A percentile compares a stretch with the other conserved stretches of the same genome.
phyloP scores from a whole-genome alignment of 208 protist genomes.

The Acanthamoeba polyphaga region DNA sequence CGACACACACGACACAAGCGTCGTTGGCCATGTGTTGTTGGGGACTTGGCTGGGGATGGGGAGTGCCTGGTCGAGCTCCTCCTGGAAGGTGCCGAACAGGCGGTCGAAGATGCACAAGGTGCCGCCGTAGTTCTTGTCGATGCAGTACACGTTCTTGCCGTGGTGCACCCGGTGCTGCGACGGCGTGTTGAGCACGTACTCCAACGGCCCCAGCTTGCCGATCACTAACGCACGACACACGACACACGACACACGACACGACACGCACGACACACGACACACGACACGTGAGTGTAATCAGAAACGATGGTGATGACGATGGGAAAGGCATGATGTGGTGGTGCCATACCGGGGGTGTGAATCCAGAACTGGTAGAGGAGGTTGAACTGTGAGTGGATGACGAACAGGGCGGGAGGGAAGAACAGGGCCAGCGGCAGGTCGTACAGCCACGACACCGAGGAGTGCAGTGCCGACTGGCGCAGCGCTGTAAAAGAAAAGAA shows the following conservation, averaged over 20 bases:
- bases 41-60: too few relatives aligned
- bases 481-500: constrained; percentile 37
- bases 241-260: too few relatives aligned
- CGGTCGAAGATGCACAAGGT: constrained; percentile 86
- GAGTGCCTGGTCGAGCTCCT: constrained; percentile 76
- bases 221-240: neutral
- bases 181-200: constrained; percentile 86
- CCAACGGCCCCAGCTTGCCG: constrained; percentile 81
- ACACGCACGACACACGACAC: too few relatives aligned
- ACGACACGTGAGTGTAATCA: too few relatives aligned
- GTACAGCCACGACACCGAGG: constrained; percentile 78
- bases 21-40: too few relatives aligned
- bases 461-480: constrained; percentile 81
- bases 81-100: constrained; percentile 85
- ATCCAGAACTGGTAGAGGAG: constrained; percentile 88
- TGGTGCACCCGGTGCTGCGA: constrained; percentile 87
- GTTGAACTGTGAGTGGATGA: constrained; percentile 84
- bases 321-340: neutral
- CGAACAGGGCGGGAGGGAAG: constrained; percentile 79
- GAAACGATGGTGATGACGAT: too few relatives aligned
- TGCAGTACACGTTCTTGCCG: constrained; percentile 83
- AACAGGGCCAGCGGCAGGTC: constrained; percentile 83
- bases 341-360: constrained; percentile 74
- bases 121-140: constrained; percentile 87
- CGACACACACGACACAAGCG: too few relatives aligned